A percentile compares a stretch with the other conserved stretches of the same genome.
These are phyloP conservation scores for Inonotus hispidus DNA, from an alignment of 1,284 basidiomycete genomes.

Conservation along the genomic window DNA sequence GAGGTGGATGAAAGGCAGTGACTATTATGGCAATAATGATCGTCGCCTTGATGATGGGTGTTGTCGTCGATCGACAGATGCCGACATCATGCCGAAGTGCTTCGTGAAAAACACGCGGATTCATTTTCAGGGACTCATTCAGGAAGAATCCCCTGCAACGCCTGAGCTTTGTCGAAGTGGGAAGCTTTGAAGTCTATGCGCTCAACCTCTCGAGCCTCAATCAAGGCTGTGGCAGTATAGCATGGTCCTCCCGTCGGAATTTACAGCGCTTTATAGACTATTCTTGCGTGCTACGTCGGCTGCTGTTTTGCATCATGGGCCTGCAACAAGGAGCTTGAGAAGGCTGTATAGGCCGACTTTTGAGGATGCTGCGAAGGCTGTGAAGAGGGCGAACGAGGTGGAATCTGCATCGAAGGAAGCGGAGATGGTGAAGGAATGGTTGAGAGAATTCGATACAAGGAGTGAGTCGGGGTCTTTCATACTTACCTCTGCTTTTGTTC, in stretches of 20 bases:
- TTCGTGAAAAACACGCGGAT: too few species aligned
- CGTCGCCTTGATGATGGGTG: background rate
- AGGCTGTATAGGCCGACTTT: constrained; percentile 53
- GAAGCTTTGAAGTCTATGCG: background rate
- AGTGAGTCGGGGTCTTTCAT: constrained; percentile 26
- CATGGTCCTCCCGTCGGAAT: constrained; percentile 39
- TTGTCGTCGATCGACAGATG: too few species aligned
- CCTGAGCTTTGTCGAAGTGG: background rate
- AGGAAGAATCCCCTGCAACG: background rate
- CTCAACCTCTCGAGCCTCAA: background rate
- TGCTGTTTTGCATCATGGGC: constrained; percentile 51
- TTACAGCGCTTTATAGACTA: constrained; percentile 59
- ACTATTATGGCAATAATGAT: background rate
- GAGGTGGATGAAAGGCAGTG: background rate
- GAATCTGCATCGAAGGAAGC: constrained; percentile 22
- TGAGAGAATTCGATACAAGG: constrained; percentile 46
- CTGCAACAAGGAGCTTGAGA: constrained; percentile 40
- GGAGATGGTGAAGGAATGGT: constrained; percentile 35
- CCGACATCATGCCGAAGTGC: too few species aligned
- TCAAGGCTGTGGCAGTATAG: background rate
- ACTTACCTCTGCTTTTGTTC: background rate
- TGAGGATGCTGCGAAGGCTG: constrained; percentile 42
- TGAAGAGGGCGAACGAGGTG: constrained; percentile 29
- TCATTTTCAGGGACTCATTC: background rate
- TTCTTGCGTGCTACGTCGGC: constrained; percentile 55